phyloP scores from a whole-genome alignment of 306 rosid genomes.

The Quercus alba region DNA sequence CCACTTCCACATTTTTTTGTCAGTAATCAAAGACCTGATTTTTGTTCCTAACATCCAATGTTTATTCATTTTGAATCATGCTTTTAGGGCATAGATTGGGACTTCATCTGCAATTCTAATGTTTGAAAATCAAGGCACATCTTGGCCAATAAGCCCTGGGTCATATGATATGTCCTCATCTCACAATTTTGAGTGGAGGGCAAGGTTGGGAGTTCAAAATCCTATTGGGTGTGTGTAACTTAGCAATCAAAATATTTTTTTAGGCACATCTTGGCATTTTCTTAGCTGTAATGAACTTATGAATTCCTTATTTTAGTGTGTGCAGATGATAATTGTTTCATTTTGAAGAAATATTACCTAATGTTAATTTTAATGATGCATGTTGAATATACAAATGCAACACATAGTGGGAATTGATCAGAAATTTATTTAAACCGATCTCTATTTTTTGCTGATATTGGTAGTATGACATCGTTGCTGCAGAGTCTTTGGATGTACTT shows the following conservation, averaged over 20 bases:
- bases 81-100: neutral
- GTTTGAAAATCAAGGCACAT: conserved; percentile 1
- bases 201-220: neutral
- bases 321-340: neutral
- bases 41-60: neutral
- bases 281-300: neutral
- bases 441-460: conserved; percentile 4
- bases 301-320: neutral
- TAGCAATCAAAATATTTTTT: too few species aligned
- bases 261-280: neutral
- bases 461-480: conserved; percentile 23
- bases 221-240: too few species aligned
- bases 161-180: too few species aligned
- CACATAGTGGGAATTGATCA: neutral
- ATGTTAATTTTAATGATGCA: neutral
- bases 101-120: neutral
- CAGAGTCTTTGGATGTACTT: conserved; percentile 90
- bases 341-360: neutral
- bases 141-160: neutral
- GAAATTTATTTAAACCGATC: neutral
- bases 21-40: neutral
- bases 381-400: neutral
- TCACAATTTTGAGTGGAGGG: too few species aligned
- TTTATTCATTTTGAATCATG: neutral
- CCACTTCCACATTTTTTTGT: neutral